Evolutionary conservation across 192 early-diverging fungal species (phyloP), one percentile per base, ranked within the genome.

Genomic region (Coemansia sp.): DNA sequence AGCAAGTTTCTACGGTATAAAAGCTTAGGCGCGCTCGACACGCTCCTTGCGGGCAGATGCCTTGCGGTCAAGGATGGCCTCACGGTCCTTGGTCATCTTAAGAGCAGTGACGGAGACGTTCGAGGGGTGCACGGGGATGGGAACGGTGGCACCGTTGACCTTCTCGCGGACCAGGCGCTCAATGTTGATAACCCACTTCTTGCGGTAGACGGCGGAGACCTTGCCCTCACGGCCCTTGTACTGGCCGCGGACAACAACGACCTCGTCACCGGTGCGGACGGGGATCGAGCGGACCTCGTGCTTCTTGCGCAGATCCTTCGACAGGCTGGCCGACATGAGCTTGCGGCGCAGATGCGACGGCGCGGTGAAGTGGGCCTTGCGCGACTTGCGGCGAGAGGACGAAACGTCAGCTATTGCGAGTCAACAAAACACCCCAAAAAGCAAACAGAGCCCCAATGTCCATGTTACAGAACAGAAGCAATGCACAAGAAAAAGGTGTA

Each of bases 361-460:
- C 64, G 96, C 97, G 67, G 92, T 82, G 88, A 99, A 98, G 90
- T 99, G 97, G 70, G 96, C 96, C 90, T 95, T 95, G 83, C 96
- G 88, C 84, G 84, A 85, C 88, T 94, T 95, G 82, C 95, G 85
- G 83, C 89, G 80, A 70, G 91, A 92, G 74, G 92, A 93, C 68
- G 89, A 89, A 73, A 94, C 93, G 82, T 90, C 90, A 81, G 79
- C 78, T 79, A 73, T 25, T 54, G 47, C 31, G 34, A 12, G 26
- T 28, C 24, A 63, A 37, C 23, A 12, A 21, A 11, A 14, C 51
- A 37, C 42, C 52, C 59, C 12, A 54, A 31, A 54, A 40, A 42
- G 40, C 40, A 42, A 42, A 42, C 40, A 12, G 4, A 58, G 44
- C 53, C 46, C 34, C 63, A 57, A 42, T 42, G 11, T 42, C 40